Evolutionary conservation across 805 yeast species (phyloP), one percentile per base, ranked within the genome.

Genomic region (Kazachstania kunashirensis): DNA sequence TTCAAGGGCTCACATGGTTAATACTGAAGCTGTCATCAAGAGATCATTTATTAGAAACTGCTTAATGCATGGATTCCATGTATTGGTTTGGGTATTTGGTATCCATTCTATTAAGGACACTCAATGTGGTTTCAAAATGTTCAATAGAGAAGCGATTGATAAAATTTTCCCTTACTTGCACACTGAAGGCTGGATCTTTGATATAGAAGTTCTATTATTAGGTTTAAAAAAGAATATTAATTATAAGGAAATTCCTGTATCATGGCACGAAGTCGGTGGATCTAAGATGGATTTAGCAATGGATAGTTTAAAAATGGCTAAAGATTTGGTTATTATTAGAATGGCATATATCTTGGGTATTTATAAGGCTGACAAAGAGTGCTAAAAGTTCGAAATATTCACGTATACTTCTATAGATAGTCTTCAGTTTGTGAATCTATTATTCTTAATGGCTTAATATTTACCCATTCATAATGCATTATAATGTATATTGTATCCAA

Each of bases 181-280:
- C 58, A 89, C 95, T 9, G 98, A 92, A 60, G 79, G 97, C 36
- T 92, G 98, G 98, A 92, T 92, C 25, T 92, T 92, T 61, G 98
- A 92, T 55, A 96, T 92, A 23, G 98, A 92, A 63, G 74, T 89
- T 12, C 66, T 92, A 46, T 73, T 92, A 37, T 64, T 92, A 41
- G 96, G 88, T 1, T 73, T 75, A 47, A 67, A 83, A 43, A 84
- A 84, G 55, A 49, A 61, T 0, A 77, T 89, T 27, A 68, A 71
- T 3, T 68, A 88, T 32, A 64, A 61, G 35, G 98, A 92, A 63
- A 73, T 88, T 14, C 77, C 96, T 8, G 84, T 92, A 27, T 81
- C 81, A 42, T 92, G 98, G 98, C 95, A 86, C 60, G 98, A 92
- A 61, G 92, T 92, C 31, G 94, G 74, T 48, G 98, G 98, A 0